Evolutionary conservation across 2,329 filamentous ascomycete genomes (phyloP).

Genomic region (Phyllosticta citrichinensis): DNA sequence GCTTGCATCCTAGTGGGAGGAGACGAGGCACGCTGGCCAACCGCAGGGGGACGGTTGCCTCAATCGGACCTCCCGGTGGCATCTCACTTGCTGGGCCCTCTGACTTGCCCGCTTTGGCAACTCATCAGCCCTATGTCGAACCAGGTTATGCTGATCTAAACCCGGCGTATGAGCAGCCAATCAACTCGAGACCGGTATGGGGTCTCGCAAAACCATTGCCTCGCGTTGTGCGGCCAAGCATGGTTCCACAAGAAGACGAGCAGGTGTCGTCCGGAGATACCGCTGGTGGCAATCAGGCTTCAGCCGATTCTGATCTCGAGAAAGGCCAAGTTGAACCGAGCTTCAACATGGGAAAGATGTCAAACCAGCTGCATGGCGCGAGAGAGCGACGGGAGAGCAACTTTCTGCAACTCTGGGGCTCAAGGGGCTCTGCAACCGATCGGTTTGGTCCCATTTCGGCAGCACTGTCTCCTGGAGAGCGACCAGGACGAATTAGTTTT

Average conservation of each 20-base stretch:
- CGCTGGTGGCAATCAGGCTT: conserved; percentile 22
- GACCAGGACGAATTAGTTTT: neutral
- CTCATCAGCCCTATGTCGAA: conserved; percentile 28
- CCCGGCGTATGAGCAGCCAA: conserved; percentile 44
- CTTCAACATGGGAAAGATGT: conserved; percentile 30
- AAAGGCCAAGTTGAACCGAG: conserved; percentile 31
- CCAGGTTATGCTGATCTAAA: conserved; percentile 46
- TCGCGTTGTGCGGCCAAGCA: conserved; percentile 43
- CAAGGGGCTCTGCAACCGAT: neutral
- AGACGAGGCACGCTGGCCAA: neutral
- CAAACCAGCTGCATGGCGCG: conserved; percentile 37
- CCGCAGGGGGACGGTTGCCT: neutral
- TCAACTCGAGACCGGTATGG: conserved; percentile 42
- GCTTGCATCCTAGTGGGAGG: neutral
- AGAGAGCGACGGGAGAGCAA: conserved; percentile 24
- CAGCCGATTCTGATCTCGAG: conserved; percentile 30
- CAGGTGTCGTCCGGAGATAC: conserved; percentile 5
- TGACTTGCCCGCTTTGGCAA: neutral
- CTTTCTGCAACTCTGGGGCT: conserved; percentile 4
- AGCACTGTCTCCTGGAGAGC: neutral
- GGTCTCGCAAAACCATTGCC: conserved; percentile 45
- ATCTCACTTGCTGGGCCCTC: conserved; percentile 6
- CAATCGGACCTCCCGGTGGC: neutral
- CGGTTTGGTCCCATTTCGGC: neutral
- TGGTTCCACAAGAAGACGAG: conserved; percentile 38